Evolutionary conservation across 2,329 filamentous ascomycete genomes (phyloP), one percentile per base, ranked within the genome.

Genomic region (Aspergillus ochraceus): DNA sequence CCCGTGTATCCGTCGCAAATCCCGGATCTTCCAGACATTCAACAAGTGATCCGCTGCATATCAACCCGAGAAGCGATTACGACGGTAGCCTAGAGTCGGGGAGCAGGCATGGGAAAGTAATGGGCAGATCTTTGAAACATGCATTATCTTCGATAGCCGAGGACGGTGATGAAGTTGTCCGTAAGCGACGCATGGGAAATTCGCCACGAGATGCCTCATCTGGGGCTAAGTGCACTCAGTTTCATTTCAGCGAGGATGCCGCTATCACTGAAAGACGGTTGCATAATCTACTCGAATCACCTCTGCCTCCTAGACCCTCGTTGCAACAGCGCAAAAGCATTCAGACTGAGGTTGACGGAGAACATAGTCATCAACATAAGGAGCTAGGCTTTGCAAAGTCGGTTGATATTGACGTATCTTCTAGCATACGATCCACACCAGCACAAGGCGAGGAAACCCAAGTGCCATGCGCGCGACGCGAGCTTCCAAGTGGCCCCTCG

Each of bases 141-240:
- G 76, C 75, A 6, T 77, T 84, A 62, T 74, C 75, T 26, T 69
- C 67, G 6, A 64, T 86, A 36, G 77, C 82, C 2, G 83, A 86
- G 60, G 83, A 85, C 64, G 81, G 82, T 1, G 78, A 78, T 53
- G 67, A 70, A 49, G 66, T 58, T 19, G 60, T 59, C 52, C 14
- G 22, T 2, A 36, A 57, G n/a, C 17, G 17, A 20, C 30, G 10
- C 20, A 22, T 47, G 19, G 53, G 49, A 36, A 59, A 59, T n/a
- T 20, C n/a, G 14, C 10, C 20, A 11, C 17, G 19, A 30, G 47
- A 52, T 26, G 24, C 29, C 26, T 30, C 30, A 49, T 26, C 24
- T 46, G 29, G 42, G 29, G n/a, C 22, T 11, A 22, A 45, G 14
- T 22, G 9, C 10, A n/a, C 30, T 22, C 52, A 51, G 26, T 19